Evolutionary conservation across 805 yeast genomes (phyloP).

Genomic region (Ogataea allantospora): DNA sequence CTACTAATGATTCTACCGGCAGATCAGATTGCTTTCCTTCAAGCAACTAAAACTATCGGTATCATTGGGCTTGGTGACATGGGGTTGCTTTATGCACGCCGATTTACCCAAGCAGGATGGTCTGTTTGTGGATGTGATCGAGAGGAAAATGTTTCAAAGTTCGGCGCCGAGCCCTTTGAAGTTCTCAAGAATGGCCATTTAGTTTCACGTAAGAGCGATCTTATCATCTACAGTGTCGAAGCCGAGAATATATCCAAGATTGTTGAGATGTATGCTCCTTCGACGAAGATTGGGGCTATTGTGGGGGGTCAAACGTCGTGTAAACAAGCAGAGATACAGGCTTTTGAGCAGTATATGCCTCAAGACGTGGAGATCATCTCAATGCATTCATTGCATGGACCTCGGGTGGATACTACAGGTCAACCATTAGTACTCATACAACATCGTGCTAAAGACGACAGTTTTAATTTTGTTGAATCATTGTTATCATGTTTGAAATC

Average conservation of each 20-base stretch:
- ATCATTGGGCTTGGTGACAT: conserved; percentile 96
- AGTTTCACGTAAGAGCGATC: conserved; percentile 80
- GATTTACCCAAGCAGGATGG: conserved; percentile 84
- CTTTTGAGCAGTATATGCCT: conserved; percentile 77
- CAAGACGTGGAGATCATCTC: conserved; percentile 78
- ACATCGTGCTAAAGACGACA: conserved; percentile 61
- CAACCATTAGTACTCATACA: conserved; percentile 88
- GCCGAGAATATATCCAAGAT: conserved; percentile 79
- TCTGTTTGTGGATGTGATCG: conserved; percentile 84
- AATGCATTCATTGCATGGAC: conserved; percentile 93
- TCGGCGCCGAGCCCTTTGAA: conserved; percentile 44
- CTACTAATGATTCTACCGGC: conserved; percentile 17
- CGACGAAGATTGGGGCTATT: conserved; percentile 81
- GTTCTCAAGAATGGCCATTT: conserved; percentile 76
- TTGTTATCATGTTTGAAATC: conserved; percentile 75
- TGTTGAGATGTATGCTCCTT: conserved; percentile 76
- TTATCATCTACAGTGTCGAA: conserved; percentile 86
- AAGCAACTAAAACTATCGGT: conserved; percentile 60
- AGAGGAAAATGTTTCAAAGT: conserved; percentile 56
- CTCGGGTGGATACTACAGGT: conserved; percentile 81
- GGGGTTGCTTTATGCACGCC: conserved; percentile 85
- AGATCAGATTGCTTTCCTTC: conserved; percentile 16
- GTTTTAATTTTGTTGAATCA: conserved; percentile 58
- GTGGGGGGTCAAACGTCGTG: conserved; percentile 99
- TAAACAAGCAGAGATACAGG: conserved; percentile 83